Percentiles rank a stretch among this genome's conserved stretches.
These are phyloP conservation scores for grape (Vitis vinifera) DNA, from an alignment of 164 flowering plant species.

Conservation along the genomic window ASM3070453v1 NC_081811.1:24706001-24706500, in stretches of 20 bases:
- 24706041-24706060: constrained; percentile 50
- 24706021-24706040: constrained; percentile 43
- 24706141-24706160: constrained; percentile 59
- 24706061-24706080: constrained; percentile 53
- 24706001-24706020: constrained; percentile 46
- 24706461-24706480: no score
- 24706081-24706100: constrained; percentile 22
- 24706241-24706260: constrained; percentile 59
- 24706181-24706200: constrained; percentile 45
- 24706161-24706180: constrained; percentile 36
- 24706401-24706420: no score
- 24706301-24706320: no score
- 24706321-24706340: not conserved
- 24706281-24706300: not conserved
- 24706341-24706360: not conserved
- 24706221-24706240: constrained; percentile 42
- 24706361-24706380: not conserved
- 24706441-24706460: no score
- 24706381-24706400: not conserved
- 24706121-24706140: constrained; percentile 60
- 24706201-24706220: constrained; percentile 60
- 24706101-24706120: constrained; percentile 35
- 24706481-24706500: no score
- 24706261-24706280: constrained; percentile 18
- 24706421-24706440: no score